Base-by-base conservation (phyloP, 202 grass and related monocot species). In the Panicum virgatum region DNA sequence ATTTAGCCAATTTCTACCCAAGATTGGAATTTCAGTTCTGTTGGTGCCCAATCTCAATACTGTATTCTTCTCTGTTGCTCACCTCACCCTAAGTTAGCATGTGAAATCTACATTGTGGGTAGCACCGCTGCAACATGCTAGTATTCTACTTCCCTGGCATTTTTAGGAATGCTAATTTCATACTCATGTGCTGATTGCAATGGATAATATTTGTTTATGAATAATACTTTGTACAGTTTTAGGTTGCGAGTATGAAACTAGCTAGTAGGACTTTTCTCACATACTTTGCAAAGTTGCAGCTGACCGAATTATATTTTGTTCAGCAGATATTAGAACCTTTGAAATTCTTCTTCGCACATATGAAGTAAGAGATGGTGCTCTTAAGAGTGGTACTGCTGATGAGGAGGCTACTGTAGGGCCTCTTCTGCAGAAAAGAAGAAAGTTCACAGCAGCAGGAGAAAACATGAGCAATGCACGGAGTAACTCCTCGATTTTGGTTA, bases 251-350 rank as follows among this genome's bases (percentile, higher is more conserved):
- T 23, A 56, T 56, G 0, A 2, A 22, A 25, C 54, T 5, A 25
- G 1, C 5, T 52, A 52, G 13, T 51, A 20, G n/a, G 18, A 0
- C 37, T 51, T 53, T 64, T 27, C 7, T 18, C 46, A 54, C 27
- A 40, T 23, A 29, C 5, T 22, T 32, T 53, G 0, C 18, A 42
- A 48, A 52, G 16, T 59, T 27, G 23, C 57, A 69, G 23, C 50
- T 80, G 58, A 48, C 6, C 2, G 1, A 36, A 62, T 70, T 16
- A 12, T 62, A 27, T 67, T 70, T 5, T 85, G 22, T 36, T 71
- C 6, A 86, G 81, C 84, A 98, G 92, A 98, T 86, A 93, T 98
- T 82, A 91, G 92, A 82, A 93, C 96, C 70, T 95, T 93, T 68
- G 92, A 98, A 86, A 90, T 98, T 81, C 86, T 95, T 75, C 84